Conservation (phyloP, 1,284 basidiomycete genomes). For the Xerocomus amazonicus region DNA sequence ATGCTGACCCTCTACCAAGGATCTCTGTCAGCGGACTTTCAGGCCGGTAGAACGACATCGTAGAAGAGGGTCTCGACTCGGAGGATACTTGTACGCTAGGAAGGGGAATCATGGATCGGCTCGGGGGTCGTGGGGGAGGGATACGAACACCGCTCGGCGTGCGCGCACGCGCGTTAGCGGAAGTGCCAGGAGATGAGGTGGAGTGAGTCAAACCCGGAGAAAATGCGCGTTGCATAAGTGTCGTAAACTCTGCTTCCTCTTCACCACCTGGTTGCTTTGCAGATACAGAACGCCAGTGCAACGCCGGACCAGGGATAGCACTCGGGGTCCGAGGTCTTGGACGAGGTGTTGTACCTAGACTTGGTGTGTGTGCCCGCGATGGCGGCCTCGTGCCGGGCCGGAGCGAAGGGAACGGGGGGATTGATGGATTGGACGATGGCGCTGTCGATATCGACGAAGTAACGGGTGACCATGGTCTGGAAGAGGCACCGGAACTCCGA, state of each 20-base stretch:
- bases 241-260: conserved; percentile 43
- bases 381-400: conserved; percentile 39
- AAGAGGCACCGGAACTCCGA: conserved; percentile 71
- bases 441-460: conserved; percentile 69
- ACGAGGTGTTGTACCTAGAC: conserved; percentile 48
- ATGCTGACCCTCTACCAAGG: conserved; percentile 23
- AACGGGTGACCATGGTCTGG: conserved; percentile 75
- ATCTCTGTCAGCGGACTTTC: conserved; percentile 53
- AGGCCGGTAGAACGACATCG: conserved; percentile 63
- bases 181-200: conserved; percentile 37
- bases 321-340: conserved; percentile 72
- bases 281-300: conserved; percentile 46
- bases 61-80: conserved; percentile 65
- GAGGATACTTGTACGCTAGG: conserved; percentile 68
- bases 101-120: conserved; percentile 77
- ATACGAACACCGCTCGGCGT: conserved; percentile 39
- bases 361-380: conserved; percentile 37
- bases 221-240: conserved; percentile 54
- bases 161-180: conserved; percentile 30
- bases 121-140: conserved; percentile 69
- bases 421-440: conserved; percentile 51
- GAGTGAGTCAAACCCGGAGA: conserved; percentile 54
- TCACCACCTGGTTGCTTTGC: conserved; percentile 46
- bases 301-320: conserved; percentile 62
- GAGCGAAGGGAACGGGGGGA: conserved; percentile 42